phyloP scores from a whole-genome alignment of 2,329 filamentous ascomycete genomes.

The Colletotrichum sp. region DNA sequence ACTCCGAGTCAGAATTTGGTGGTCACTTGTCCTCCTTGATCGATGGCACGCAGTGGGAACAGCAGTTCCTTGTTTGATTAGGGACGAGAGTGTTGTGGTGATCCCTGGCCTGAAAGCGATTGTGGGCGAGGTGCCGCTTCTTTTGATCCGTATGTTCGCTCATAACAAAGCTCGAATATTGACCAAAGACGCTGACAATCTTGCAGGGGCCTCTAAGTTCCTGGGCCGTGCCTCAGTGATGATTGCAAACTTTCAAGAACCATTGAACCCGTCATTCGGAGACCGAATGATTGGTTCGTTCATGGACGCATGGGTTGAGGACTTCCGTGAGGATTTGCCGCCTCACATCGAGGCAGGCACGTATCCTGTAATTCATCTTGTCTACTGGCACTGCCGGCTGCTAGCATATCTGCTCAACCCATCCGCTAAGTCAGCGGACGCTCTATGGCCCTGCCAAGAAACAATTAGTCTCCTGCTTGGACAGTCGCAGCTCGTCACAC shows the following conservation, averaged over 20 bases:
- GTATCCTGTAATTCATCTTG: slow-evolving; percentile 65
- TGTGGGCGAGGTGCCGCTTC: slow-evolving; percentile 68
- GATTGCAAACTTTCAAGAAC: slow-evolving; percentile 31
- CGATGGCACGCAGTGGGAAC: slow-evolving; percentile 76
- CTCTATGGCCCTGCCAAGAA: slow-evolving; percentile 65
- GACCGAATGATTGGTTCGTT: slow-evolving; percentile 48
- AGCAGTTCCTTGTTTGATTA: slow-evolving; percentile 66
- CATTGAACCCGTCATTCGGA: neutral
- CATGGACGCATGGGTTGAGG: slow-evolving; percentile 64
- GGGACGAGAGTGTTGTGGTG: slow-evolving; percentile 65
- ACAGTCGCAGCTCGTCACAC: slow-evolving; percentile 61
- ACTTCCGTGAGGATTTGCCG: slow-evolving; percentile 70
- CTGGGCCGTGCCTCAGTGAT: slow-evolving; percentile 47
- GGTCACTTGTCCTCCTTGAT: slow-evolving; percentile 73
- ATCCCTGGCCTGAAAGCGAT: slow-evolving; percentile 63
- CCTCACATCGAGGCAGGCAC: slow-evolving; percentile 55
- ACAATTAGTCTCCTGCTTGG: slow-evolving; percentile 62
- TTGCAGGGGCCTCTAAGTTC: slow-evolving; percentile 59
- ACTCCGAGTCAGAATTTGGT: slow-evolving; percentile 71
- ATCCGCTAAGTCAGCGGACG: slow-evolving; percentile 58
- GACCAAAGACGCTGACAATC: neutral
- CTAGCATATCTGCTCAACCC: slow-evolving; percentile 66
- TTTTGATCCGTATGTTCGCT: slow-evolving; percentile 65
- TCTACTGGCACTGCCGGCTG: slow-evolving; percentile 74
- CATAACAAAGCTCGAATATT: neutral